phyloP scores from a whole-genome alignment of 2,329 filamentous ascomycete genomes.

The Chaetomiaceae sp. region DNA sequence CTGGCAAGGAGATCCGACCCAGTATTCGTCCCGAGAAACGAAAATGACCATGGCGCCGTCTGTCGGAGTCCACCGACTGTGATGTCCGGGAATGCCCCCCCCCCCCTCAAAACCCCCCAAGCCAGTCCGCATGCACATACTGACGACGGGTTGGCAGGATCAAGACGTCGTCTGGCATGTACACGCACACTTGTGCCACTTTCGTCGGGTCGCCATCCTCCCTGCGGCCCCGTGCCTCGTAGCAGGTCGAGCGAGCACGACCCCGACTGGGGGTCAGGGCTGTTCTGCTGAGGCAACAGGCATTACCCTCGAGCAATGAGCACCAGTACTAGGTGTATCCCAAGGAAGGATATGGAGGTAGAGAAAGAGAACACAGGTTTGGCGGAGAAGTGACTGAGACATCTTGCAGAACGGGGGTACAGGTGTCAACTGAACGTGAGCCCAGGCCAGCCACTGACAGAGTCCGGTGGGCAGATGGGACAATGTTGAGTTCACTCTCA shows the following conservation, averaged over 20 bases:
- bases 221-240: constrained; percentile 21
- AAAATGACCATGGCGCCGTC: neutral
- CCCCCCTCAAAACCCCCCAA: no score
- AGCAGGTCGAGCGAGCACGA: constrained; percentile 16
- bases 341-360: neutral
- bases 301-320: constrained; percentile 9
- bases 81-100: neutral
- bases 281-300: constrained; percentile 10
- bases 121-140: neutral
- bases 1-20: neutral
- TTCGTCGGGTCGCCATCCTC: neutral
- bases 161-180: neutral
- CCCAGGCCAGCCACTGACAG: constrained; percentile 1
- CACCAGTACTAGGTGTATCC: constrained; percentile 6
- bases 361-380: neutral
- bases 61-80: neutral
- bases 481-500: neutral
- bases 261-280: constrained; percentile 10
- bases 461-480: neutral
- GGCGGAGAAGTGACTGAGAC: constrained; percentile 14
- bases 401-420: constrained; percentile 9
- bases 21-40: neutral
- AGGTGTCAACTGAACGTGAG: neutral
- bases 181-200: constrained; percentile 23
- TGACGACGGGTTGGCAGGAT: neutral